Base-by-base conservation (phyloP, 2,329 filamentous ascomycete species). In the Stemphylium beticola region DNA sequence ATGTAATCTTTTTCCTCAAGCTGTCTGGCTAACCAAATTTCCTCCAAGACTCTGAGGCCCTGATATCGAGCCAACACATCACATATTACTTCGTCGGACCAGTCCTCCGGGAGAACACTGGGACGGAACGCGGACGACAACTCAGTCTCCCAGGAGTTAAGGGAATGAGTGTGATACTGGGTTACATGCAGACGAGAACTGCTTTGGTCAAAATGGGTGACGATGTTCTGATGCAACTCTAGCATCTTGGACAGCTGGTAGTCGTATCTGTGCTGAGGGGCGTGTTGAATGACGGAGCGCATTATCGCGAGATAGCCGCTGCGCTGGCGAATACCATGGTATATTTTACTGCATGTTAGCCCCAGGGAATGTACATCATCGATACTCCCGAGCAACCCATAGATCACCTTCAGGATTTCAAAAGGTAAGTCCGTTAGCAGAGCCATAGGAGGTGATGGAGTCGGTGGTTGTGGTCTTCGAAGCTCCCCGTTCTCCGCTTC, bases 41-140 rank as follows among this genome's bases (percentile, higher is more conserved):
- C 37, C 49, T 69, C 62, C 11, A 71, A 31, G 2, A 62, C 36
- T 11, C 59, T 57, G 11, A 71, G 32, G 2, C 66, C 64, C 49
- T 71, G 62, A 38, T 66, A 72, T 5, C 66, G 55, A 29, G 65
- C 59, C 10, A 71, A 20, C 11, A 69, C 62, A 2, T 68, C 66
- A 36, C 61, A 55, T 10, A 69, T 43, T 8, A 40, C 22, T 6
- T 41, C 24, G 18, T 68, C 56, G 10, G 61, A 53, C n/a, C 64
- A 47, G 22, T 52, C 62, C 7, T 32, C 9, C 14, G 24, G 14
- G 37, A 41, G 57, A 20, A 31, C 20, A 4, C 53, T 44, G 3
- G 31, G 43, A 3, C n/a, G 17, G 33, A 36, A 57, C 34, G 39
- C 44, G 4, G 9, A 2, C 15, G 15, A 26, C 6, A 51, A 46